Percentiles rank a stretch among this genome's conserved stretches.
These are phyloP conservation scores for Tribonema minus DNA, from an alignment of 108 stramenopile genomes.

Conservation along the genomic window DNA sequence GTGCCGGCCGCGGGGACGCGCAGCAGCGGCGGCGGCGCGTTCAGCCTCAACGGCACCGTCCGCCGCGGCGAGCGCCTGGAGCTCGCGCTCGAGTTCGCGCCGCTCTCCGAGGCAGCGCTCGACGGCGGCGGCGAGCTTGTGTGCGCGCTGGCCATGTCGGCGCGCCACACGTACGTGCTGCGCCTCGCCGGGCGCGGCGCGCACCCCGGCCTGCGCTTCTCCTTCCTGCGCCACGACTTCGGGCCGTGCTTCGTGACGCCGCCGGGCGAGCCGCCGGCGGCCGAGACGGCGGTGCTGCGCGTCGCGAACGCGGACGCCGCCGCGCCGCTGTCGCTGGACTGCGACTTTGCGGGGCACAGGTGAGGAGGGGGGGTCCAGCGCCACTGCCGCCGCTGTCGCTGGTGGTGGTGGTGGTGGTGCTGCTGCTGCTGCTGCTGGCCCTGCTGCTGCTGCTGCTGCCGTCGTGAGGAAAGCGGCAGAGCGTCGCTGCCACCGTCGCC, in stretches of 20 bases:
- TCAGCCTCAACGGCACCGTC: too few relatives aligned
- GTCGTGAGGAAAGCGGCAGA: too few relatives aligned
- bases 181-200: conserved; percentile 42
- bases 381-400: too few relatives aligned
- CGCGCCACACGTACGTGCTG: conserved; percentile 54
- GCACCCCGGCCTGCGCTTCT: conserved; percentile 52
- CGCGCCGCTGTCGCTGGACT: conserved; percentile 46
- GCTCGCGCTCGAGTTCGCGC: conserved; percentile 50
- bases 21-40: too few relatives aligned
- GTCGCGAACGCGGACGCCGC: conserved; percentile 55
- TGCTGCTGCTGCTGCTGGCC: too few relatives aligned
- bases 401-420: too few relatives aligned
- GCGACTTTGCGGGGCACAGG: conserved; percentile 46
- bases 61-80: conserved; percentile 47
- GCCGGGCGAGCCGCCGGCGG: conserved; percentile 33
- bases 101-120: conserved; percentile 24
- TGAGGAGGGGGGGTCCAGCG: too few relatives aligned
- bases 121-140: conserved; percentile 38
- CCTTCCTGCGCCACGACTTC: conserved; percentile 58
- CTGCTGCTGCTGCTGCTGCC: too few relatives aligned
- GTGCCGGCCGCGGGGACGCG: too few relatives aligned
- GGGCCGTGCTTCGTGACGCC: conserved; percentile 61
- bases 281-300: conserved; percentile 37
- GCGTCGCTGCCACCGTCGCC: too few relatives aligned
- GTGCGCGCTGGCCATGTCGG: conserved; percentile 43